Evolutionary conservation across 139 green algal genomes (phyloP), one percentile per base, ranked within the genome.

Genomic region (Tetraselmis striata): DNA sequence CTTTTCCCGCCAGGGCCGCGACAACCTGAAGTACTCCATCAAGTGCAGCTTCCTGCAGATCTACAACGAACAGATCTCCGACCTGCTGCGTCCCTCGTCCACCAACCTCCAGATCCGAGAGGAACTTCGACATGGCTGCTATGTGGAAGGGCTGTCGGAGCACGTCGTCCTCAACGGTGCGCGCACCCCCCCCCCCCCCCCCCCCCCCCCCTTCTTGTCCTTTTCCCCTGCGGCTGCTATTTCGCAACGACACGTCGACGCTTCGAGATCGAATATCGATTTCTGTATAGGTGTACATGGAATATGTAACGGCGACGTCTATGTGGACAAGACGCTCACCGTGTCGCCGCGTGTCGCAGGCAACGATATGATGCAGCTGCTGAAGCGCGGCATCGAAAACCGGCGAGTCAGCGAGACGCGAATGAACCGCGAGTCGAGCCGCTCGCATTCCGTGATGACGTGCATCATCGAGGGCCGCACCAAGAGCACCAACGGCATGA

Each of bases 41-140:
- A 86, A 86, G 45, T 89, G 45, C 18, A 67, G 74, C 25, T 28
- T 77, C 74, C 74, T 31, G 2, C 26, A 77, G 25, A 77, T 77
- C 25, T 31, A 77, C 74, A 77, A 77, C 74, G 74, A 31, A 29
- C 74, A 31, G 25, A 29, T 77, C 74, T 29, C n/a, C n/a, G 74
- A 77, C 74, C 74, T 77, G 26, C 74, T 77, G 25, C 26, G 25
- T 18, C 74, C 26, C 26, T 29, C 26, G 5, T 29, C n/a, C n/a
- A 29, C 74, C 74, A 77, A 67, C 45, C 82, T 95, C 31, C 80
- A 89, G n/a, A 85, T 98, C 31, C 85, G 93, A n/a, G 91, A 97
- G 83, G 94, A 98, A 75, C 79, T 86, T 2, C 86, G 90, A 30
- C 83, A 82, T 1, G 45, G 45, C 25, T 28, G n/a, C 26, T 28